Evolutionary conservation across 139 green algal species (phyloP), one percentile per base, ranked within the genome.

Genomic region (Coelastrella sp.): DNA sequence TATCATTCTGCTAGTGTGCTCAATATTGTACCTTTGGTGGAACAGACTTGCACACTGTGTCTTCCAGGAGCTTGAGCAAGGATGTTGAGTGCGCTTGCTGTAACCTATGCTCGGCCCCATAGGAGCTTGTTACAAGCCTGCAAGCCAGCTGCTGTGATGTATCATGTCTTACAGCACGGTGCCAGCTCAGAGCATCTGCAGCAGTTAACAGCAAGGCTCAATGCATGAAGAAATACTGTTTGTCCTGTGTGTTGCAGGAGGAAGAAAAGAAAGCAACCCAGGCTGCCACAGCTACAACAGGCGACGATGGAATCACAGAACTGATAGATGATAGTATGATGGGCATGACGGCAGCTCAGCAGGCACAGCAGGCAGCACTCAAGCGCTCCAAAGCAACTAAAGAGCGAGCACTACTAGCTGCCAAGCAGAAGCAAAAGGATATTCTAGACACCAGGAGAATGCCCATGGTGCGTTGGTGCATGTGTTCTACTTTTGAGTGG

Each of bases 241-340:
- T 51, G 30, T 57, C 9, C 23, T 11, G 11, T 34, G 11, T 62
- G 37, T 40, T 79, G 71, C 73, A 81, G 73, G 73, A 81, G 41
- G 73, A 81, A 37, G 73, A 81, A 60, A 81, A 81, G 32, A 48
- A 63, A 23, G 48, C 41, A 9, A 30, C 71, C 27, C 38, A 50
- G 17, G 73, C 73, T 11, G 60, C 50, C 15, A 35, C 73, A 79
- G 71, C 71, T 25, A 50, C 73, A 43, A 41, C 71, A 79, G 71
- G 41, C 38, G 71, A 25, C 25, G 71, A 79, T 51, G 73, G 41
- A n/a, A 27, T 79, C 41, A 62, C 25, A 0, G 71, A 79, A 8
- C 11, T n/a, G 23, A n/a, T 79, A 11, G 72, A 17, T 35, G 30
- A 48, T 68, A 50, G 67, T 2, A 71, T 71, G 62, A 71, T 30